Evolutionary conservation across 768 basidiomycete species (phyloP).

Genomic region (Boletus eberwhitei): DNA sequence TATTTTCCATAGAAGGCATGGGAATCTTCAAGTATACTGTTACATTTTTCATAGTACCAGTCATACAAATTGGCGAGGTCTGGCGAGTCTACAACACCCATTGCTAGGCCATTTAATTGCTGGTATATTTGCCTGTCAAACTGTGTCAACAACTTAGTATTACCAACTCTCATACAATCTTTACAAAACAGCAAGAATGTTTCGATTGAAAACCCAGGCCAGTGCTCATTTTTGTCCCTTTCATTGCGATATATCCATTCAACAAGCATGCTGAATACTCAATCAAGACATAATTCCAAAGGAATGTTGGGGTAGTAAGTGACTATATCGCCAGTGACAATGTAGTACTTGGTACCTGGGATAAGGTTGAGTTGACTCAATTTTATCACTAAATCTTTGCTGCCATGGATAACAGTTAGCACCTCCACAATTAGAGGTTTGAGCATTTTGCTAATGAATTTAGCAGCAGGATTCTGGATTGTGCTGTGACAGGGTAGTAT

Average conservation of each 20-base stretch:
- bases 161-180: too few relatives aligned
- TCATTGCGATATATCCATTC: too few relatives aligned
- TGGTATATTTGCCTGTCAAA: background rate
- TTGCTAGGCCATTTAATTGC: background rate
- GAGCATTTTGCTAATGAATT: background rate
- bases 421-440: constrained; percentile 4
- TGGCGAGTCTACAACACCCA: constrained; percentile 4
- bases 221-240: too few relatives aligned
- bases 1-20: background rate
- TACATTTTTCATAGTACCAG: background rate
- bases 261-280: too few relatives aligned
- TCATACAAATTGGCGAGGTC: constrained; percentile 10
- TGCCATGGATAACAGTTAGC: background rate
- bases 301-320: constrained; percentile 3
- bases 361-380: background rate
- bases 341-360: rapidly evolving
- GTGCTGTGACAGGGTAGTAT: background rate
- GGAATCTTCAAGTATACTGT: background rate
- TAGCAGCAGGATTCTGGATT: background rate
- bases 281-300: background rate
- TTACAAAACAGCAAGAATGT: too few relatives aligned
- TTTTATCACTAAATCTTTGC: constrained; percentile 13
- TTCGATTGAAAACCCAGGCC: too few relatives aligned
- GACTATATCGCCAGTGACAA: background rate
- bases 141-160: background rate